These are phyloP conservation scores for Exophiala aquamarina DNA, from an alignment of 2,329 filamentous ascomycete species.

Conservation along the genomic window DNA sequence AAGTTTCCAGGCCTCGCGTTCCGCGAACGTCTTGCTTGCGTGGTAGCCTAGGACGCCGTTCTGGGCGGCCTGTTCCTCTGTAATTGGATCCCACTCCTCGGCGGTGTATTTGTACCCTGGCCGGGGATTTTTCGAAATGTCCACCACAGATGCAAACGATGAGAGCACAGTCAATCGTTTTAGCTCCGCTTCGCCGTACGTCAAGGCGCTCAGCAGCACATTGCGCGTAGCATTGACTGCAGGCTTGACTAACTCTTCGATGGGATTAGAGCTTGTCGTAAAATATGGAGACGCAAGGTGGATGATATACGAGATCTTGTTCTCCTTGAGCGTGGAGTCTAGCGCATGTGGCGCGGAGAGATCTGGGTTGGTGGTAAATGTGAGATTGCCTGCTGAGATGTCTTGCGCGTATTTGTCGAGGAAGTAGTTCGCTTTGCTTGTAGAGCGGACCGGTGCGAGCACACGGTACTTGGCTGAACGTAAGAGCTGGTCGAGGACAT, in stretches of 20 bases:
- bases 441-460: conserved; percentile 1
- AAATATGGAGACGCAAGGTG: conserved; percentile 28
- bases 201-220: conserved; percentile 65
- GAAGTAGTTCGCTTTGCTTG: not conserved
- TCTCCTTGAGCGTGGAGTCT: conserved; percentile 39
- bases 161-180: conserved; percentile 72
- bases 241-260: conserved; percentile 32
- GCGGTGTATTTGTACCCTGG: conserved; percentile 33
- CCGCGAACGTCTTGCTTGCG: conserved; percentile 48
- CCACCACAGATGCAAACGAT: conserved; percentile 64
- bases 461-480: not conserved
- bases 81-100: conserved; percentile 43
- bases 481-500: conserved; percentile 7
- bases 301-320: conserved; percentile 35
- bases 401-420: not conserved
- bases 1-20: conserved; percentile 23
- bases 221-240: conserved; percentile 61
- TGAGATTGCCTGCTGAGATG: not conserved
- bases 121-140: conserved; percentile 36
- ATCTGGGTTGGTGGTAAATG: conserved; percentile 30
- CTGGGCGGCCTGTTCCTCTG: conserved; percentile 38
- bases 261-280: conserved; percentile 1
- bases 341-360: conserved; percentile 39
- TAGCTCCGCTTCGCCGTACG: conserved; percentile 56
- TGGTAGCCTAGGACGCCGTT: conserved; percentile 38